These are phyloP conservation scores for Saturnispora ahearnii DNA, from an alignment of 805 yeast genomes.

Conservation along the genomic window DNA sequence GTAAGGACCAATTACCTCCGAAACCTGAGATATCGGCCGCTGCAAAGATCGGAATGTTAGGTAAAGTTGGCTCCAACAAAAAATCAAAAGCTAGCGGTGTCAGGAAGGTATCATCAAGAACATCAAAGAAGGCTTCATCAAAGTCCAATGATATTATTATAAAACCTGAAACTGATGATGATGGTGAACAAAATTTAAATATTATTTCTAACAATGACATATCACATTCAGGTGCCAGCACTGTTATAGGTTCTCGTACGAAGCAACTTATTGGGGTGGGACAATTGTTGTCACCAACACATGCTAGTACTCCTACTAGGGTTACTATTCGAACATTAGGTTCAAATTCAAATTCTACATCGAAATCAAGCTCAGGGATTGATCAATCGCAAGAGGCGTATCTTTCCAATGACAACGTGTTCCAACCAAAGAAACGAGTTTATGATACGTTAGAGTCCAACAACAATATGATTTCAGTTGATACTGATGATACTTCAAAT, in stretches of 20 bases:
- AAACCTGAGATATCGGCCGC: not conserved
- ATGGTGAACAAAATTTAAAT: too few species aligned
- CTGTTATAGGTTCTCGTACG: too few species aligned
- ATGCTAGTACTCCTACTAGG: not conserved
- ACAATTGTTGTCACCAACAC: too few species aligned
- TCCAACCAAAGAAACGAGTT: not conserved
- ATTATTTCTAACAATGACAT: too few species aligned
- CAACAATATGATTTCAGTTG: too few species aligned
- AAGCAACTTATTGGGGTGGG: too few species aligned
- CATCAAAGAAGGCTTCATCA: too few species aligned
- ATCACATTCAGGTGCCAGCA: too few species aligned
- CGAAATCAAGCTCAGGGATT: not conserved
- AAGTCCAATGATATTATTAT: too few species aligned
- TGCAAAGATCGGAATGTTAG: not conserved
- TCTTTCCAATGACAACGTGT: constrained; percentile 3
- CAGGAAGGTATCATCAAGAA: not conserved
- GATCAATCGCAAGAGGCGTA: not conserved
- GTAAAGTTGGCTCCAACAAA: not conserved
- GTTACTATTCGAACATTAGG: too few species aligned
- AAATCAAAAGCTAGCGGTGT: not conserved
- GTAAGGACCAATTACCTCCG: not conserved
- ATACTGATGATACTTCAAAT: not conserved
- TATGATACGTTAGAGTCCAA: too few species aligned
- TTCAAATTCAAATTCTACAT: not conserved
- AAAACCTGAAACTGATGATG: not conserved